phyloP scores from a whole-genome alignment of 805 yeast species.

The Ogataea ramenticola region DNA sequence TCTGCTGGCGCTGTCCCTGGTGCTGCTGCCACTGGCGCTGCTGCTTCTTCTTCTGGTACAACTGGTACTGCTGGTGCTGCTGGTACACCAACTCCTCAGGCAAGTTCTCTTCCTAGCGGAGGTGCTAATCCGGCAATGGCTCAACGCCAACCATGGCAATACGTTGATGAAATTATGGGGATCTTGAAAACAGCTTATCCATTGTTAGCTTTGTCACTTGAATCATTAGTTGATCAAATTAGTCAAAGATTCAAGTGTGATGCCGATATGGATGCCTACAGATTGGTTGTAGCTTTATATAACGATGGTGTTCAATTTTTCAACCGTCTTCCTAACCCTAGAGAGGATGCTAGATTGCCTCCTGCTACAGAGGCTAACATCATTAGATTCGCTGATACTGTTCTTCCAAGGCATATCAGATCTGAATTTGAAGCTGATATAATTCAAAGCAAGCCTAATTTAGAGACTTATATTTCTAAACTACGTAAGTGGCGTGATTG shows the following conservation, averaged over 20 bases:
- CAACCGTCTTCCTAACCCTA: conserved; percentile 79
- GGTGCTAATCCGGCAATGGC: conserved; percentile 4
- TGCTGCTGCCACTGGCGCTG: conserved; percentile 2
- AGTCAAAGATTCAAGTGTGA: conserved; percentile 88
- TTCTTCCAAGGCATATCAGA: conserved; percentile 79
- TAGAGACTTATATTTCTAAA: conserved; percentile 79
- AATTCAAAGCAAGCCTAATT: conserved; percentile 76
- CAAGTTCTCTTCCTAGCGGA: conserved; percentile 3
- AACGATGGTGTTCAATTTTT: conserved; percentile 91
- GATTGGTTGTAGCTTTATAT: conserved; percentile 84
- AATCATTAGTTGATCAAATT: conserved; percentile 92
- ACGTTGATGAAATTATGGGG: conserved; percentile 87
- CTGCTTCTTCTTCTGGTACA: conserved; percentile 1
- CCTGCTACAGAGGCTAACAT: conserved; percentile 87
- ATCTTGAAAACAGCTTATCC: conserved; percentile 96
- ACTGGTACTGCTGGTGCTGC: conserved; percentile 2
- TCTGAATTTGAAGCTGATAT: conserved; percentile 90
- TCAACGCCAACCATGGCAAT: conserved; percentile 79
- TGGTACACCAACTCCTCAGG: conserved; percentile 3
- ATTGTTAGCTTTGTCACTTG: conserved; percentile 81
- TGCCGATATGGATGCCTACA: conserved; percentile 93
- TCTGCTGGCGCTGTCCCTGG: conserved; percentile 1
- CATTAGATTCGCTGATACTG: conserved; percentile 85
- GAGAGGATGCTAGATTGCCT: conserved; percentile 83
- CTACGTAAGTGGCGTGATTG: conserved; percentile 90